A percentile compares a stretch with the other conserved stretches of the same genome.
Evolutionary conservation across 192 early-diverging fungal species (phyloP).

Genomic region (Helicostylum pulchrum): DNA sequence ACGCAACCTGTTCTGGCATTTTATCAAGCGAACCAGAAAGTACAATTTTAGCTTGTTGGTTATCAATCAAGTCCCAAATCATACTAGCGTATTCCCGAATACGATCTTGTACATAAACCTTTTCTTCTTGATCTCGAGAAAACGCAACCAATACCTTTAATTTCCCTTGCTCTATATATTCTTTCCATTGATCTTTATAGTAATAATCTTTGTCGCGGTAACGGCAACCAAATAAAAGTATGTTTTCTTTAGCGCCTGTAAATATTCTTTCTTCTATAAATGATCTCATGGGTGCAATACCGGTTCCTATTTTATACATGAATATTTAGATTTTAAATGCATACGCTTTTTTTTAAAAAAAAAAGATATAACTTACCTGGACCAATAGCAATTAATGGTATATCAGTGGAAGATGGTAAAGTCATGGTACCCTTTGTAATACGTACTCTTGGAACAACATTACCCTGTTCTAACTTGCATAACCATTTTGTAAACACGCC

Average conservation of each 20-base stretch:
- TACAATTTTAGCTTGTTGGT: constrained; percentile 56
- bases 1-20: constrained; percentile 71
- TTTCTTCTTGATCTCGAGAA: constrained; percentile 82
- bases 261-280: constrained; percentile 60
- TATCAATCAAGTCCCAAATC: constrained; percentile 64
- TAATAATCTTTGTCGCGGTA: constrained; percentile 68
- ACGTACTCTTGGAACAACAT: constrained; percentile 38
- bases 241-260: constrained; percentile 55
- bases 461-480: constrained; percentile 39
- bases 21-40: constrained; percentile 75
- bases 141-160: constrained; percentile 75
- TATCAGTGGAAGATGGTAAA: constrained; percentile 48
- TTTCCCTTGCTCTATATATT: constrained; percentile 40
- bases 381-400: constrained; percentile 79
- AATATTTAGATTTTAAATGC: background rate
- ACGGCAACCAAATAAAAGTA: constrained; percentile 86
- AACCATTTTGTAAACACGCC: constrained; percentile 89
- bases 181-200: constrained; percentile 66
- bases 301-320: constrained; percentile 56
- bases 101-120: constrained; percentile 80
- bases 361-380: constrained; percentile 52
- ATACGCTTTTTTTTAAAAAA: constrained; percentile 2
- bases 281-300: constrained; percentile 89
- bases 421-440: constrained; percentile 66
- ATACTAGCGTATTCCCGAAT: constrained; percentile 53